Percentiles rank a stretch among this genome's conserved stretches.
Conservation (phyloP, 2,329 filamentous ascomycete species). For the Pseudogymnoascus sp. region DNA sequence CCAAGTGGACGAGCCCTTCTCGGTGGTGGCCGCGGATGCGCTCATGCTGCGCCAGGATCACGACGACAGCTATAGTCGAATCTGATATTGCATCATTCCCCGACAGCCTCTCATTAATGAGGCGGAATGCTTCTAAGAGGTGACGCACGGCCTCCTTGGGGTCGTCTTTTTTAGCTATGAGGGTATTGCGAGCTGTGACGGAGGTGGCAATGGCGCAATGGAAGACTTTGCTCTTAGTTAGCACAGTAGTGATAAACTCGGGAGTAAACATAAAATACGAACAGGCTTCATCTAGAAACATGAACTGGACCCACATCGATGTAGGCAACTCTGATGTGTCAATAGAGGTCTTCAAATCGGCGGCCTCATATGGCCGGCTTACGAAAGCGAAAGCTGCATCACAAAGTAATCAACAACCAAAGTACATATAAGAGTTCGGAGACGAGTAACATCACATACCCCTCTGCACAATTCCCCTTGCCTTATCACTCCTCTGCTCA, state of each 20-base stretch:
- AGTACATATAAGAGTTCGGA: neutral
- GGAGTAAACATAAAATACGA: conserved; percentile 8
- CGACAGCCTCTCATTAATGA: conserved; percentile 27
- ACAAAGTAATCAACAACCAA: neutral
- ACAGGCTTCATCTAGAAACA: conserved; percentile 30
- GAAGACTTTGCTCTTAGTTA: conserved; percentile 21
- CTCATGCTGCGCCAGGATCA: conserved; percentile 25
- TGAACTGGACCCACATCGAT: conserved; percentile 23
- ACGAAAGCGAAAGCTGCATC: conserved; percentile 14
- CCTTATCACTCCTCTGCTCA: neutral
- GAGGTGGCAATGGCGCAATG: conserved; percentile 26
- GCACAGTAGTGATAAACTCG: neutral
- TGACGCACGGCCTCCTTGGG: conserved; percentile 22
- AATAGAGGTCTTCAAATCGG: conserved; percentile 11
- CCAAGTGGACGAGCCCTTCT: conserved; percentile 26
- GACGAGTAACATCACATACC: conserved; percentile 4
- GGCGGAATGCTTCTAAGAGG: conserved; percentile 22
- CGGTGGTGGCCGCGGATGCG: conserved; percentile 20
- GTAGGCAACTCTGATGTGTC: neutral
- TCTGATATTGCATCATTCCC: conserved; percentile 22
- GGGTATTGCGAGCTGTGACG: conserved; percentile 16
- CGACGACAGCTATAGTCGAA: conserved; percentile 25
- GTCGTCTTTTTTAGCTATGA: conserved; percentile 11
- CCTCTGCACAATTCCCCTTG: conserved; percentile 13
- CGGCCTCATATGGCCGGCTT: conserved; percentile 10